phyloP scores from a whole-genome alignment of 2,329 filamentous ascomycete genomes.

The Chrysoporthe puriensis region DNA sequence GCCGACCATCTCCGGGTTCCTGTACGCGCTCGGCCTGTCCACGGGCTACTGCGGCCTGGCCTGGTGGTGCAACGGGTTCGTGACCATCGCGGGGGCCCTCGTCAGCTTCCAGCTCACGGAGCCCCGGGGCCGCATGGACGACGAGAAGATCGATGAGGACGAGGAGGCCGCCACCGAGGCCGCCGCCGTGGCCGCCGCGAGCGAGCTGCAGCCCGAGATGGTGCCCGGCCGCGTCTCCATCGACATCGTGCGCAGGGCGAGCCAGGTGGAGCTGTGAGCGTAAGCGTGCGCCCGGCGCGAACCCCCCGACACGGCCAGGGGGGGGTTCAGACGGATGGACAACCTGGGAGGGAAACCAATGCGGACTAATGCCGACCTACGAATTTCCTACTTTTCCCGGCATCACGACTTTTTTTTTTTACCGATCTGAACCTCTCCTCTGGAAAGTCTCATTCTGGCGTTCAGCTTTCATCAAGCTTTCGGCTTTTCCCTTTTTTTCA shows the following conservation, averaged over 20 bases:
- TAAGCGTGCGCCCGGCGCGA: too few relatives aligned
- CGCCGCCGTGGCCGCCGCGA: conserved; percentile 25
- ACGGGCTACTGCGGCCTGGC: conserved; percentile 84
- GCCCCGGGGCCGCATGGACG: conserved; percentile 49
- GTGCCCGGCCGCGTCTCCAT: conserved; percentile 28
- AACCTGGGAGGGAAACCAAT: neutral
- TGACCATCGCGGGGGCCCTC: conserved; percentile 75
- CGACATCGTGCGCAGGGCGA: conserved; percentile 28
- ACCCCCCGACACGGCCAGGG: too few relatives aligned
- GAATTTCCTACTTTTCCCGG: conserved; percentile 23
- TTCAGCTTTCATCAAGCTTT: neutral
- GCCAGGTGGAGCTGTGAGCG: conserved; percentile 27
- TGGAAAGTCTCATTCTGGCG: too few relatives aligned
- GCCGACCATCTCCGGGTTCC: conserved; percentile 81
- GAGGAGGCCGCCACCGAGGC: conserved; percentile 44
- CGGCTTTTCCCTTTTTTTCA: too few relatives aligned
- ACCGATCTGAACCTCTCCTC: neutral
- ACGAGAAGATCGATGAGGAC: conserved; percentile 43
- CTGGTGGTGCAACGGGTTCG: conserved; percentile 87
- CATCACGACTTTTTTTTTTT: neutral
- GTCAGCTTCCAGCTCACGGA: conserved; percentile 79
- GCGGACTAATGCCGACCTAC: conserved; percentile 23
- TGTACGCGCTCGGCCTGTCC: conserved; percentile 80
- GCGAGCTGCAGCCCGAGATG: conserved; percentile 30
- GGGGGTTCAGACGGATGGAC: neutral